Conservation (phyloP, 495 filamentous ascomycete genomes). For the Penicillium atrosanguineum region DNA sequence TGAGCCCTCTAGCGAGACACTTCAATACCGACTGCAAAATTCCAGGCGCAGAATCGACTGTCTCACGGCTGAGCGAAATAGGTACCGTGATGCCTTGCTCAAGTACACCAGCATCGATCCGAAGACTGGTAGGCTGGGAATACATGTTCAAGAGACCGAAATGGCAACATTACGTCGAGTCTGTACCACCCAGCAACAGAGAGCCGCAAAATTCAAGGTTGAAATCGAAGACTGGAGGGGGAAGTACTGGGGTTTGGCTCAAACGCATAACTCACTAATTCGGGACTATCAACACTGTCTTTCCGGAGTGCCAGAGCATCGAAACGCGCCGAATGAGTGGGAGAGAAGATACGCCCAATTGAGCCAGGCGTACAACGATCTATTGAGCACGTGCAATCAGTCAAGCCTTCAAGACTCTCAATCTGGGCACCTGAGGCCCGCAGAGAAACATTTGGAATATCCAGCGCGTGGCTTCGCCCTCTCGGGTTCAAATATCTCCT, state of each 20-base stretch:
- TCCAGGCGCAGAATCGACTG: slow-evolving; percentile 5
- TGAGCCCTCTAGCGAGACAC: neutral
- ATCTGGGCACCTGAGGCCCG: neutral
- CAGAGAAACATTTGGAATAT: neutral
- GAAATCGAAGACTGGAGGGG: neutral
- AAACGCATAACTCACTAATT: slow-evolving; percentile 9
- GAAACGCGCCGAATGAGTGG: neutral
- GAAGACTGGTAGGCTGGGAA: slow-evolving; percentile 6
- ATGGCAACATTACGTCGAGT: slow-evolving; percentile 1
- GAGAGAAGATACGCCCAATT: neutral
- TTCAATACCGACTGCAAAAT: slow-evolving; percentile 1
- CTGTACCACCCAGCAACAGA: slow-evolving; percentile 1
- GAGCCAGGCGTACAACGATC: neutral
- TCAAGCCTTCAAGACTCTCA: neutral
- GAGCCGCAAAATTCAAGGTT: neutral
- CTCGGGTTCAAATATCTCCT: neutral
- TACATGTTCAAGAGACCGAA: slow-evolving; percentile 8
- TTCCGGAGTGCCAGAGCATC: neutral
- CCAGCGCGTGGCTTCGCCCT: neutral
- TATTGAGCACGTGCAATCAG: neutral
- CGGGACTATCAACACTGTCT: slow-evolving; percentile 3
- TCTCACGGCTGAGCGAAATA: slow-evolving; percentile 8
- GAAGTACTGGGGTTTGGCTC: neutral
- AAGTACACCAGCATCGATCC: slow-evolving; percentile 9
- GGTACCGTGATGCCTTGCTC: slow-evolving; percentile 7